Evolutionary conservation across 139 green algal species (phyloP).

Genomic region (Coccomyxa sp.): DNA sequence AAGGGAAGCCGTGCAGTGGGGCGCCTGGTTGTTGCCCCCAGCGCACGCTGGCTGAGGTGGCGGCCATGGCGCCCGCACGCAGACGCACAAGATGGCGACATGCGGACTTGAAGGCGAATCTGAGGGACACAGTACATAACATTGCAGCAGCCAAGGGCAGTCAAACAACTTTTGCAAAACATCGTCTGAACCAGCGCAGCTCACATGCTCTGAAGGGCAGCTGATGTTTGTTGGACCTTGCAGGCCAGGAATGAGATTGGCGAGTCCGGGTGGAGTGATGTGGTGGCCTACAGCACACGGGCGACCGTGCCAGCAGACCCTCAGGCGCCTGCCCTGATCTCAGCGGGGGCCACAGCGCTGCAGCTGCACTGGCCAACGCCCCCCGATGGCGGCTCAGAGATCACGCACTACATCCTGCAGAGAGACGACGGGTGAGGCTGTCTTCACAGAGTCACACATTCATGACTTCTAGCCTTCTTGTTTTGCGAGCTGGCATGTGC

Average conservation of each 20-base stretch:
- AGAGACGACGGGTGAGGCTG: conserved; percentile 41
- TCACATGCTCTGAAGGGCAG: no score
- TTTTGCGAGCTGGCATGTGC: no score
- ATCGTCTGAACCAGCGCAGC: no score
- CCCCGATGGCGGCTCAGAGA: conserved; percentile 41
- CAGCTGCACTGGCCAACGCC: conserved; percentile 19
- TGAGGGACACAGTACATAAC: background rate
- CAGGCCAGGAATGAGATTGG: conserved; percentile 52
- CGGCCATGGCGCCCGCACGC: no score
- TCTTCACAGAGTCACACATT: no score
- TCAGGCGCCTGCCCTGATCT: conserved; percentile 19
- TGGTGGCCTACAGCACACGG: conserved; percentile 49
- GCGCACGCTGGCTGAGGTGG: background rate
- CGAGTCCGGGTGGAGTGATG: conserved; percentile 43
- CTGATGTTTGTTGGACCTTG: no score
- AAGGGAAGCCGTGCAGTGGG: background rate
- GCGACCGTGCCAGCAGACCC: conserved; percentile 54
- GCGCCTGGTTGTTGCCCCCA: background rate
- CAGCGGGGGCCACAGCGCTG: background rate
- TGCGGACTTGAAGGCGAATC: conserved; percentile 7
- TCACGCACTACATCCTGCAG: conserved; percentile 61
- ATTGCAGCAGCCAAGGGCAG: no score
- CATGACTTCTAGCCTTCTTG: no score
- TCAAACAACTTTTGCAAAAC: no score
- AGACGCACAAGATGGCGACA: no score